Evolutionary conservation across 139 green algal genomes (phyloP).

Genomic region (Ulvella scutata): DNA sequence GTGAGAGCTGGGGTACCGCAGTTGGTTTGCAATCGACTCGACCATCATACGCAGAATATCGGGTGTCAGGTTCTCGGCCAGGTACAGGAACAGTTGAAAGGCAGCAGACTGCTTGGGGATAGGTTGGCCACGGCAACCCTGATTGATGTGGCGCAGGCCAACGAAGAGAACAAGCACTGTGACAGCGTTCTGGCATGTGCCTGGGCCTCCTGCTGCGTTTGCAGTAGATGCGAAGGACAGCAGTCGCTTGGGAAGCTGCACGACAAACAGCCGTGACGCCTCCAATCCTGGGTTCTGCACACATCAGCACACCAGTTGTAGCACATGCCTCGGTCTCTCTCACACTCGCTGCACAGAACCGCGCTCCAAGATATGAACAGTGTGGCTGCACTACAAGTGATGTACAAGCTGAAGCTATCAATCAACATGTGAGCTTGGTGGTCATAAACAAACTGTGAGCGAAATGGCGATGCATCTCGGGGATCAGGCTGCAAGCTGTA

Average conservation of each 20-base stretch:
- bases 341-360: no score
- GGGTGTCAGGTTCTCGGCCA: slow-evolving; percentile 21
- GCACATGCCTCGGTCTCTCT: no score
- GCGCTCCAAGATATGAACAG: no score
- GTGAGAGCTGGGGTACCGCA: slow-evolving; percentile 96
- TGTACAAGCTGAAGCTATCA: no score
- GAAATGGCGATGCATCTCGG: no score
- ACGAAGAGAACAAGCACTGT: slow-evolving; percentile 90
- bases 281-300: slow-evolving; percentile 34
- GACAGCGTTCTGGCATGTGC: slow-evolving; percentile 16
- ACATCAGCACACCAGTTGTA: no score
- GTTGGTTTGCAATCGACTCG: slow-evolving; percentile 95
- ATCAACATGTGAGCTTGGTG: no score
- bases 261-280: slow-evolving; percentile 30
- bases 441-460: no score
- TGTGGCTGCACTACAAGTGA: no score
- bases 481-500: no score
- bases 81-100: slow-evolving; percentile 21
- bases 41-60: slow-evolving; percentile 91
- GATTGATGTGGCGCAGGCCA: slow-evolving; percentile 27
- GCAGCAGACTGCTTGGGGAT: not conserved
- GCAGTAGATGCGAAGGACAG: no score
- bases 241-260: slow-evolving; percentile 38
- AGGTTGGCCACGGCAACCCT: not conserved
- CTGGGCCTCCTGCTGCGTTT: slow-evolving; percentile 19